Conservation (phyloP, 768 basidiomycete species). For the Tylopilus intermedius region DNA sequence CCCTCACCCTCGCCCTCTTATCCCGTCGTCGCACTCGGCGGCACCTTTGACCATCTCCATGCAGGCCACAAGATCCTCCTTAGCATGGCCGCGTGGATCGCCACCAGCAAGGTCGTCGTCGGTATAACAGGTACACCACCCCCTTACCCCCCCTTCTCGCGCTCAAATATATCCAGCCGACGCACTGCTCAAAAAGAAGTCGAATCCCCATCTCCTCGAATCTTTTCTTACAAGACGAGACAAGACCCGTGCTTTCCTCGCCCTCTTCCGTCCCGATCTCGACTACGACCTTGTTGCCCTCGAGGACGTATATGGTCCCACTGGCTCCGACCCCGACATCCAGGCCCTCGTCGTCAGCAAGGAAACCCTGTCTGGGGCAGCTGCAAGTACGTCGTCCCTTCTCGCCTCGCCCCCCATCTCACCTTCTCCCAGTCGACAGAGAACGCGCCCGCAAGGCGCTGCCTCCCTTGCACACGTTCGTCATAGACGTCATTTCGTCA, state of each 20-base stretch:
- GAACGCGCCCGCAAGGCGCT: slow-evolving; percentile 53
- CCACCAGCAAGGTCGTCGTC: slow-evolving; percentile 75
- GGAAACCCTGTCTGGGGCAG: slow-evolving; percentile 78
- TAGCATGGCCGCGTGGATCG: slow-evolving; percentile 85
- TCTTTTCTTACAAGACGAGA: slow-evolving; percentile 50
- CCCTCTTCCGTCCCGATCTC: slow-evolving; percentile 62
- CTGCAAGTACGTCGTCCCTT: slow-evolving; percentile 45
- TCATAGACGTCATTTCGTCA: slow-evolving; percentile 88
- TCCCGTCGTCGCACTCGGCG: slow-evolving; percentile 83
- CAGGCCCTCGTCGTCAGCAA: slow-evolving; percentile 88
- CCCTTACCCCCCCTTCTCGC: slow-evolving; percentile 3
- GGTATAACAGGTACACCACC: slow-evolving; percentile 70
- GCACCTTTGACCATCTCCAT: slow-evolving; percentile 97
- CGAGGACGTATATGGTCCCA: slow-evolving; percentile 86
- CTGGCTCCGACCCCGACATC: slow-evolving; percentile 80
- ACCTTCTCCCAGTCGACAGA: slow-evolving; percentile 49
- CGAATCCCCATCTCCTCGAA: slow-evolving; percentile 64
- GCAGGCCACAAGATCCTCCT: slow-evolving; percentile 96
- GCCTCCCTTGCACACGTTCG: slow-evolving; percentile 57
- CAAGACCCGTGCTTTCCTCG: slow-evolving; percentile 63
- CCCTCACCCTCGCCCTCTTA: slow-evolving; percentile 23
- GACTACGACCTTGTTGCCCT: slow-evolving; percentile 68
- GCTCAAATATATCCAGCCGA: slow-evolving; percentile 48
- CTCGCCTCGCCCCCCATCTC: neutral
- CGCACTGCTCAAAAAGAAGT: slow-evolving; percentile 63